phyloP scores from a whole-genome alignment of 305 asterid species.

The Fraxinus velutina region DNA sequence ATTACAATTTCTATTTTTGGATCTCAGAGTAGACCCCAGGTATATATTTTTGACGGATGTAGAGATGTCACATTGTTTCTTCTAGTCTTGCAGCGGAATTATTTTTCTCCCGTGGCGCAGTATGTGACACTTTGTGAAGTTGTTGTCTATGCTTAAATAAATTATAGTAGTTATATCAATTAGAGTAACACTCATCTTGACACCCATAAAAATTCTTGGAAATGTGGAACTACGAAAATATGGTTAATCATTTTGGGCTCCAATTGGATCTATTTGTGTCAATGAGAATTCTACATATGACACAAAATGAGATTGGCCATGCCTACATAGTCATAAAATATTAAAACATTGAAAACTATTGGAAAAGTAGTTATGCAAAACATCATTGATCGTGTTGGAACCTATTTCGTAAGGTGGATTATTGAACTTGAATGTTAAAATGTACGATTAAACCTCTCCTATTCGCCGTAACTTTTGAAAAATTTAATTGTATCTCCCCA shows the following conservation, averaged over 20 bases:
- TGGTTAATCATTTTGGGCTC: neutral
- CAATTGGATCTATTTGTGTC: neutral
- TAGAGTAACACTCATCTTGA: neutral
- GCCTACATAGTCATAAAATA: neutral
- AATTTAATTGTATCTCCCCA: neutral
- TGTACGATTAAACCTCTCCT: neutral
- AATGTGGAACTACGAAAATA: neutral
- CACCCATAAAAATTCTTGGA: neutral
- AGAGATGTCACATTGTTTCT: neutral
- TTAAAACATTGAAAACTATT: neutral
- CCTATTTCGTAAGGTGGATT: neutral
- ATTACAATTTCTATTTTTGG: neutral
- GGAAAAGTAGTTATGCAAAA: neutral
- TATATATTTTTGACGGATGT: neutral
- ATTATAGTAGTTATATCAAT: neutral
- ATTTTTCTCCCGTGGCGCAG: neutral
- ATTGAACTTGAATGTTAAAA: neutral
- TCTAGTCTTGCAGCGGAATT: neutral
- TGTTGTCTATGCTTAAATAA: neutral
- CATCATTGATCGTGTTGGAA: neutral
- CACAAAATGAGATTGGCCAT: neutral
- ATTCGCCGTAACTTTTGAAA: neutral
- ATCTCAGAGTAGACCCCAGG: neutral
- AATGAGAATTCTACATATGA: neutral
- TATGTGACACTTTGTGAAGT: neutral